Conservation (phyloP, 768 basidiomycete species). For the Imleria badia region DNA sequence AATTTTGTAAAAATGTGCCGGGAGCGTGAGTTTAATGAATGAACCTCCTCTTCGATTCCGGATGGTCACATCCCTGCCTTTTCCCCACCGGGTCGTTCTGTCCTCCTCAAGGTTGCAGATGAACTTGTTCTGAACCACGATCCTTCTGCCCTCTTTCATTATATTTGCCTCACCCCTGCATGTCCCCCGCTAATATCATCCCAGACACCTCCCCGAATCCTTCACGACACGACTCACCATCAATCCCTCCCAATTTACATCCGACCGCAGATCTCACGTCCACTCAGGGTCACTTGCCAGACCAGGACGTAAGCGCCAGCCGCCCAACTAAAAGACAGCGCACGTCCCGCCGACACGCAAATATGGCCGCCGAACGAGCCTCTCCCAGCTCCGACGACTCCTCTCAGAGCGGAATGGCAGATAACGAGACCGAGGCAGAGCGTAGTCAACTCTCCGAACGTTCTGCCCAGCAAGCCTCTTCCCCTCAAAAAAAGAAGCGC, state of each 20-base stretch:
- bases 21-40: too few relatives aligned
- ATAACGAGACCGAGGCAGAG: constrained; percentile 54
- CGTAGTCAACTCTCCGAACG: constrained; percentile 42
- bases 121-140: too few relatives aligned
- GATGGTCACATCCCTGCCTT: too few relatives aligned
- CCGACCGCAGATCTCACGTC: constrained; percentile 13
- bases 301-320: constrained; percentile 17
- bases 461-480: constrained; percentile 31
- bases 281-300: constrained; percentile 8
- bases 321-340: constrained; percentile 24
- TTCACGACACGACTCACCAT: background rate
- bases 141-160: too few relatives aligned
- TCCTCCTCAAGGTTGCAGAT: too few relatives aligned
- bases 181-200: constrained; percentile 27
- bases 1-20: too few relatives aligned
- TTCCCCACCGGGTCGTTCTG: too few relatives aligned
- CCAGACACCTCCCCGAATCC: constrained; percentile 19
- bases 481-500: constrained; percentile 57
- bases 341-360: background rate
- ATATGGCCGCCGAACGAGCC: constrained; percentile 26
- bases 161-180: too few relatives aligned
- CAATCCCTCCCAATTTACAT: too few relatives aligned
- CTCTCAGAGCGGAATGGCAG: constrained; percentile 57
- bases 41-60: too few relatives aligned
- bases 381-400: constrained; percentile 38